Percentiles rank a stretch among this genome's conserved stretches.
Conservation (phyloP, 2,329 filamentous ascomycete species). For the Tolypocladium amazonense region DNA sequence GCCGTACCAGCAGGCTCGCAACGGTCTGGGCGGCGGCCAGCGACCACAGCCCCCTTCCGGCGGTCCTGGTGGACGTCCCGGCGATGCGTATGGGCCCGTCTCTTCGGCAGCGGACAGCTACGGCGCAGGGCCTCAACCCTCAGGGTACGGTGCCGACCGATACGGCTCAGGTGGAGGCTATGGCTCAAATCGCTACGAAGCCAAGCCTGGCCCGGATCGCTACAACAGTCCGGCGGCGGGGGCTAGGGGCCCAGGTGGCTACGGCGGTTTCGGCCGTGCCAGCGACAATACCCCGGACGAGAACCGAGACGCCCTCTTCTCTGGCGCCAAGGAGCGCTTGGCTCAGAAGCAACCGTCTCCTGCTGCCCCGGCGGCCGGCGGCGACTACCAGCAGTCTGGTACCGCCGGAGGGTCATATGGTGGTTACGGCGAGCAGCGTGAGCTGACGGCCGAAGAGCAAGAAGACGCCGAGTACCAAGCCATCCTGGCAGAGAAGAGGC, state of each 20-base stretch:
- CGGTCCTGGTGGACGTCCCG: neutral
- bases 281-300: slow-evolving; percentile 34
- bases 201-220: slow-evolving; percentile 12
- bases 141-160: slow-evolving; percentile 42
- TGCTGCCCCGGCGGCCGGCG: slow-evolving; percentile 5
- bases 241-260: slow-evolving; percentile 43
- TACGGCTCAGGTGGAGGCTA: slow-evolving; percentile 42
- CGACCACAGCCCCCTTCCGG: slow-evolving; percentile 18
- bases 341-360: slow-evolving; percentile 25
- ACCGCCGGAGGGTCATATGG: slow-evolving; percentile 25
- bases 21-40: slow-evolving; percentile 19
- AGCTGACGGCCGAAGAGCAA: slow-evolving; percentile 72
- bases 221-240: slow-evolving; percentile 16
- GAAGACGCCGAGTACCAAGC: slow-evolving; percentile 63
- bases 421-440: slow-evolving; percentile 56
- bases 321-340: slow-evolving; percentile 40
- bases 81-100: neutral
- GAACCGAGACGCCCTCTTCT: slow-evolving; percentile 54
- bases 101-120: slow-evolving; percentile 9
- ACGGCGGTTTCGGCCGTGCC: slow-evolving; percentile 45
- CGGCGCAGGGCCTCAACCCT: slow-evolving; percentile 13
- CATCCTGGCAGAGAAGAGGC: slow-evolving; percentile 39
- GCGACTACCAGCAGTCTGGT: slow-evolving; percentile 14
- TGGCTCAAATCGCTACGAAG: slow-evolving; percentile 42
- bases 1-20: slow-evolving; percentile 33